These are phyloP conservation scores for Yamadazyma atmosphaerica DNA, from an alignment of 1,139 yeast genomes.

Conservation along the genomic window DNA sequence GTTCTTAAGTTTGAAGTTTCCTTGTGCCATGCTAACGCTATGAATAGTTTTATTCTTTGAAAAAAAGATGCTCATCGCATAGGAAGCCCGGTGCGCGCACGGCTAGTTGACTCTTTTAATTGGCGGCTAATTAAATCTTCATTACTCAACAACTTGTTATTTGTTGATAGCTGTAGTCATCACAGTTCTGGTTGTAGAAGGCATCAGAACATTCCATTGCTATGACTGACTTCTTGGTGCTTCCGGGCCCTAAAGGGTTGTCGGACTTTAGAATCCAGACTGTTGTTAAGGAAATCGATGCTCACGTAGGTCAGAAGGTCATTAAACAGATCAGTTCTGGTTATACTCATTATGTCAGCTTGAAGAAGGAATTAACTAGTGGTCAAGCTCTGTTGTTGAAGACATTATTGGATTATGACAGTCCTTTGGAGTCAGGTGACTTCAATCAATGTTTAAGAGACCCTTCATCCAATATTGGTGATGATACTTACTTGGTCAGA, in stretches of 20 bases:
- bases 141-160: not conserved
- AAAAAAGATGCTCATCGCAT: conserved; percentile 9
- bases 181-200: no score
- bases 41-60: no score
- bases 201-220: no score
- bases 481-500: conserved; percentile 63
- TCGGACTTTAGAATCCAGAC: conserved; percentile 81
- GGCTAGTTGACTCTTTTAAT: conserved; percentile 3
- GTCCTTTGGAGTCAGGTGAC: conserved; percentile 51
- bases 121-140: not conserved
- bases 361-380: conserved; percentile 37
- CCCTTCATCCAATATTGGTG: conserved; percentile 40
- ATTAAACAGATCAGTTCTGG: conserved; percentile 72
- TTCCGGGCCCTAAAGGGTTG: conserved; percentile 90
- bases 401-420: conserved; percentile 73
- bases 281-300: conserved; percentile 71
- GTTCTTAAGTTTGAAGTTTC: conserved; percentile 47
- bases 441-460: no score
- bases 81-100: not conserved
- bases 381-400: conserved; percentile 52
- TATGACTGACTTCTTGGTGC: conserved; percentile 45
- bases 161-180: no score
- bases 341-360: conserved; percentile 79
- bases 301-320: conserved; percentile 56
- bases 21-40: conserved; percentile 58